These are phyloP conservation scores for Gynostemma pentaphyllum DNA, from an alignment of 306 rosid species.

Conservation along the genomic window DNA sequence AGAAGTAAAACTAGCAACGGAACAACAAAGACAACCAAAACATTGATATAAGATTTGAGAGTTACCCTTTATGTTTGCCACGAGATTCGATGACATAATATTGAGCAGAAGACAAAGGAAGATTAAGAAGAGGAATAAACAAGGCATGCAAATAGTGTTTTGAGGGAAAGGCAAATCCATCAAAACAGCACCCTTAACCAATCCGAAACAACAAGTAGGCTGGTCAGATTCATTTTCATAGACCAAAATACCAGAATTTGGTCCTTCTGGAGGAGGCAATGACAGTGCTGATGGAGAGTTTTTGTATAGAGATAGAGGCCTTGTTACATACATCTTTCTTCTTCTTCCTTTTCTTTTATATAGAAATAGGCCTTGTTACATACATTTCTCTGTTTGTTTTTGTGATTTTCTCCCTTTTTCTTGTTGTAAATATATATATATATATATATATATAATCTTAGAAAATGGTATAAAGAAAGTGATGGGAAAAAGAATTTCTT, in stretches of 20 bases:
- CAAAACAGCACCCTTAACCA: slow-evolving; percentile 26
- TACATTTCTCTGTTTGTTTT: slow-evolving; percentile 44
- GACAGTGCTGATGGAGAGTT: slow-evolving; percentile 26
- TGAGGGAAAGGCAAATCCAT: slow-evolving; percentile 57
- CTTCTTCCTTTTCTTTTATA: slow-evolving; percentile 24
- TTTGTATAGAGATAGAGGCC: slow-evolving; percentile 41
- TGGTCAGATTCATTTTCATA: slow-evolving; percentile 36
- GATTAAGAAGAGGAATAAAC: slow-evolving; percentile 60
- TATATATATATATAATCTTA: too few species aligned
- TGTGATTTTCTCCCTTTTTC: too few species aligned
- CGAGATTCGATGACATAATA: slow-evolving; percentile 47
- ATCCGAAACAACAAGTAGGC: slow-evolving; percentile 32
- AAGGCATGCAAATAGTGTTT: slow-evolving; percentile 33
- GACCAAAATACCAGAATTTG: slow-evolving; percentile 52
- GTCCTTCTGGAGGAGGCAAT: slow-evolving; percentile 50
- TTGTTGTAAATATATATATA: too few species aligned
- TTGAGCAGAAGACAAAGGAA: slow-evolving; percentile 47
- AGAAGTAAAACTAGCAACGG: too few species aligned
- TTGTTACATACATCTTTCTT: slow-evolving; percentile 49
- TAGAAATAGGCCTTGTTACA: slow-evolving; percentile 52
- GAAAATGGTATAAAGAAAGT: too few species aligned
- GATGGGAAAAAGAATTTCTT: too few species aligned
- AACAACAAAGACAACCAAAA: too few species aligned
- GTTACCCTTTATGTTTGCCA: slow-evolving; percentile 58
- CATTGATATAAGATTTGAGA: too few species aligned